A percentile compares a stretch with the other conserved stretches of the same genome.
Conservation (phyloP, 768 basidiomycete species). For the Suillus luteus region DNA sequence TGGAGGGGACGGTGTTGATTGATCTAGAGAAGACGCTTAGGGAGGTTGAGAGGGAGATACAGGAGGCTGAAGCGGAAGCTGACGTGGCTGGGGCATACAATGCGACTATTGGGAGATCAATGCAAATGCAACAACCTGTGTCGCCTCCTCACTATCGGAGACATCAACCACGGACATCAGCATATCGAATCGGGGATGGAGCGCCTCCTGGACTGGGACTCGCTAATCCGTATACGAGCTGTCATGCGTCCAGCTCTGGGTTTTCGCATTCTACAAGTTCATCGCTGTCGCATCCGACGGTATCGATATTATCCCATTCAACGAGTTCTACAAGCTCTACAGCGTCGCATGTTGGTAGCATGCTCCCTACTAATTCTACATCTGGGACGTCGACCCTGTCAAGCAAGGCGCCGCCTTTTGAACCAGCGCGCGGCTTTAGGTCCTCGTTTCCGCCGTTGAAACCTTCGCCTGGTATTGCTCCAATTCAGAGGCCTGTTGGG, state of each 20-base stretch:
- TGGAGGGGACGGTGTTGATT: slow-evolving; percentile 57
- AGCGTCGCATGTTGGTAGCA: not conserved
- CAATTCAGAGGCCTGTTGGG: slow-evolving; percentile 5
- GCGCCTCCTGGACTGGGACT: slow-evolving; percentile 20
- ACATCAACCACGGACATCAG: slow-evolving; percentile 29
- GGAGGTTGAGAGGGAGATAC: slow-evolving; percentile 60
- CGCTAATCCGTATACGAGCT: slow-evolving; percentile 14
- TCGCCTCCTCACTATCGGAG: slow-evolving; percentile 31
- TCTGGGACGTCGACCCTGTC: slow-evolving; percentile 44
- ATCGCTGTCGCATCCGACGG: slow-evolving; percentile 11
- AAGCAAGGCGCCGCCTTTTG: slow-evolving; percentile 55
- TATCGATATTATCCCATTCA: slow-evolving; percentile 31
- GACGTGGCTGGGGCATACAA: slow-evolving; percentile 18
- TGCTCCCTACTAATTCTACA: slow-evolving; percentile 23
- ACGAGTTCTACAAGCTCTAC: slow-evolving; percentile 3
- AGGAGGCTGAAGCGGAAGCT: slow-evolving; percentile 22
- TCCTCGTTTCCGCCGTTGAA: slow-evolving; percentile 25
- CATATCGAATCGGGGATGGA: slow-evolving; percentile 25
- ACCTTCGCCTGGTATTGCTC: slow-evolving; percentile 15
- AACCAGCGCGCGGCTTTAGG: slow-evolving; percentile 41
- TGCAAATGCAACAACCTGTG: slow-evolving; percentile 16
- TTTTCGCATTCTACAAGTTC: slow-evolving; percentile 11
- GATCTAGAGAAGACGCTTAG: slow-evolving; percentile 71
- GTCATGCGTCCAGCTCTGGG: slow-evolving; percentile 7
- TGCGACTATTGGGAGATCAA: slow-evolving; percentile 31